Evolutionary conservation across 768 basidiomycete genomes (phyloP), one percentile per base, ranked within the genome.

Genomic region (Cytidiella melzeri): DNA sequence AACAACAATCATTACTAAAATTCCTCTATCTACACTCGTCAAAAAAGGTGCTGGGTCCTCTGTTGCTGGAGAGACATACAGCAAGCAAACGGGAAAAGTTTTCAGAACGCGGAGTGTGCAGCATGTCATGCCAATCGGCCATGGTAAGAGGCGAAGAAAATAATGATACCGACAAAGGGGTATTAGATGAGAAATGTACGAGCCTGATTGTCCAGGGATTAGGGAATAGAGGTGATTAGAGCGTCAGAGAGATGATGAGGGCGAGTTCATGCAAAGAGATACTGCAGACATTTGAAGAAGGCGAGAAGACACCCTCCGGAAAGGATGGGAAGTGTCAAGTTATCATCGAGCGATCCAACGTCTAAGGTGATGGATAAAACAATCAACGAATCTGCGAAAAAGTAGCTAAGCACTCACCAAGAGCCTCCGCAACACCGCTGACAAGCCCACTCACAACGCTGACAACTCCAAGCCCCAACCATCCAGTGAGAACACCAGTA

Each of bases 281-380:
- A 70, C 34, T 67, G 68, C 3, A 73, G 58, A 15, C 68, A 51
- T 55, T 70, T 73, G 67, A 74, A 73, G 20, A 79, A 71, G 3
- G 70, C 72, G 79, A 79, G 84, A 25, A 84, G 63, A 55, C 79
- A 74, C 2, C 80, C 87, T 2, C 92, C 92, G 5, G 90, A 83
- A 48, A 94, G 79, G 61, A 95, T 82, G 3, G 93, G 93, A 21
- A 96, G 68, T 6, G 90, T 94, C 21, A 96, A 65, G 63, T 96
- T 95, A 61, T 96, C 93, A 59, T 96, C 93, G 34, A 92, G 62
- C 0, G 76, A 77, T 15, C 91, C 91, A 2, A 95, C 72, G 64
- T 94, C 91, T 95, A 61, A 24, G 42, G 19, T 20, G 18, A 15
- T 34, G 15, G 15, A 34, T 34, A 15, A 34, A 34, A 7, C 15